A percentile compares a stretch with the other conserved stretches of the same genome.
Evolutionary conservation across 257 asterid species (phyloP).

Genomic region (Coffea canephora): DNA sequence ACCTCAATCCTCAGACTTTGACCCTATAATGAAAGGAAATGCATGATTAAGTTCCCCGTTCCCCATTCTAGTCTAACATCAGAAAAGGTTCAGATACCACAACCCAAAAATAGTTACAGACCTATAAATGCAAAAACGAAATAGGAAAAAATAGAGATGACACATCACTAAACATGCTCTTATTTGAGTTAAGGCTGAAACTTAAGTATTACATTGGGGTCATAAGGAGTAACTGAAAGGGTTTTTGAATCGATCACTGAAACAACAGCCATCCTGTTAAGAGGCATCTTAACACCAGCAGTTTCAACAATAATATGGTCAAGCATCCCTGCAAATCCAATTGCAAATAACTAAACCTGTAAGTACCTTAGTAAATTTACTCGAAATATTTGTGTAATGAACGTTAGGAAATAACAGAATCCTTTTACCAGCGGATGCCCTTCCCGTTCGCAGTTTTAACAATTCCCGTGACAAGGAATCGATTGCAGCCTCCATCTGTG

Average conservation of each 20-base stretch:
- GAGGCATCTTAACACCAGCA: slow-evolving; percentile 68
- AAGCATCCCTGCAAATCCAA: slow-evolving; percentile 69
- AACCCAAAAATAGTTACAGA: background rate
- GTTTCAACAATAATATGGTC: slow-evolving; percentile 90
- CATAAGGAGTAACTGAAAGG: slow-evolving; percentile 75
- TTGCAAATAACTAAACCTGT: background rate
- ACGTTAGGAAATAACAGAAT: slow-evolving; percentile 4
- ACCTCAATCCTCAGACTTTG: background rate
- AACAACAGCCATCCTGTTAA: slow-evolving; percentile 83
- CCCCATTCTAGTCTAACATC: background rate
- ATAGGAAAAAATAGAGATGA: background rate
- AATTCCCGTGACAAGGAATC: slow-evolving; percentile 86
- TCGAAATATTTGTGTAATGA: background rate
- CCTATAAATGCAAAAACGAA: background rate
- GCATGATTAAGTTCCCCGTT: background rate
- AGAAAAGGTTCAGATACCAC: background rate
- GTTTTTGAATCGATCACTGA: slow-evolving; percentile 89
- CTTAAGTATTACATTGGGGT: slow-evolving; percentile 57
- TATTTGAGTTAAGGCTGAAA: background rate
- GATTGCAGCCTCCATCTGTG: slow-evolving; percentile 84
- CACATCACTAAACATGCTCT: background rate
- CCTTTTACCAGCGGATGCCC: slow-evolving; percentile 72
- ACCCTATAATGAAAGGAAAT: background rate
- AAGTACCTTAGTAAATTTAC: background rate
- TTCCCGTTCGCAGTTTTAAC: slow-evolving; percentile 80